A percentile compares a stretch with the other conserved stretches of the same genome.
These are phyloP conservation scores for Prototheca stagnorum DNA, from an alignment of 163 green algal species.

Conservation along the genomic window DNA sequence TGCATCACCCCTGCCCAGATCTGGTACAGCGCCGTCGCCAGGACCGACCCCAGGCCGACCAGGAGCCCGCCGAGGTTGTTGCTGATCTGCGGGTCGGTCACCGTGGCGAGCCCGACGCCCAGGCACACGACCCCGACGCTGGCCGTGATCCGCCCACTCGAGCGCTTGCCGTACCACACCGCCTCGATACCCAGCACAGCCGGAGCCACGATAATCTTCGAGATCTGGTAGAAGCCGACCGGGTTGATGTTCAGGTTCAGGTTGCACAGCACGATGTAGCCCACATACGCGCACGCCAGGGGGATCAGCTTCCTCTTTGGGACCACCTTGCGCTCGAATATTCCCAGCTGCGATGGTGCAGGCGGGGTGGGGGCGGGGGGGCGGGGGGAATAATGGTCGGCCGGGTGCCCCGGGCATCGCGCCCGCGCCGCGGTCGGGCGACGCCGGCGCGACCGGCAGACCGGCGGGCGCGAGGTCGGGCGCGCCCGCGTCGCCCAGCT, in stretches of 20 bases:
- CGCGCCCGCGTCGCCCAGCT: too few species aligned
- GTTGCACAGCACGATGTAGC: slow-evolving; percentile 49
- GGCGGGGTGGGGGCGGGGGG: too few species aligned
- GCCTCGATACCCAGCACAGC: slow-evolving; percentile 34
- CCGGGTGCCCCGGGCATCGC: too few species aligned
- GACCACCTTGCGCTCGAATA: slow-evolving; percentile 32
- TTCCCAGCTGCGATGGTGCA: slow-evolving; percentile 7
- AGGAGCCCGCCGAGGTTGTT: slow-evolving; percentile 13
- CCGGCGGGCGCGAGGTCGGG: too few species aligned
- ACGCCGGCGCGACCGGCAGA: too few species aligned
- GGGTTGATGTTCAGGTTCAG: slow-evolving; percentile 47
- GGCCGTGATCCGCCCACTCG: slow-evolving; percentile 8
- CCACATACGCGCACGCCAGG: slow-evolving; percentile 39
- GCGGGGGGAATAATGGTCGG: too few species aligned
- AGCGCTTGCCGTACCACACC: slow-evolving; percentile 19
- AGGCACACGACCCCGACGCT: slow-evolving; percentile 23
- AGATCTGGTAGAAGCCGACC: slow-evolving; percentile 54
- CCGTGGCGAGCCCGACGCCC: slow-evolving; percentile 37
- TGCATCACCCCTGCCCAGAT: slow-evolving; percentile 70
- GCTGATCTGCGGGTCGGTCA: slow-evolving; percentile 32
- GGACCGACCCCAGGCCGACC: slow-evolving; percentile 22
- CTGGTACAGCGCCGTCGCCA: slow-evolving; percentile 30
- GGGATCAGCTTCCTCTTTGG: slow-evolving; percentile 16
- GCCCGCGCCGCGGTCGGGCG: too few species aligned
- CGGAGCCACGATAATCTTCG: slow-evolving; percentile 46